phyloP scores from a whole-genome alignment of 192 early-diverging fungal species.

The Podila epigama region DNA sequence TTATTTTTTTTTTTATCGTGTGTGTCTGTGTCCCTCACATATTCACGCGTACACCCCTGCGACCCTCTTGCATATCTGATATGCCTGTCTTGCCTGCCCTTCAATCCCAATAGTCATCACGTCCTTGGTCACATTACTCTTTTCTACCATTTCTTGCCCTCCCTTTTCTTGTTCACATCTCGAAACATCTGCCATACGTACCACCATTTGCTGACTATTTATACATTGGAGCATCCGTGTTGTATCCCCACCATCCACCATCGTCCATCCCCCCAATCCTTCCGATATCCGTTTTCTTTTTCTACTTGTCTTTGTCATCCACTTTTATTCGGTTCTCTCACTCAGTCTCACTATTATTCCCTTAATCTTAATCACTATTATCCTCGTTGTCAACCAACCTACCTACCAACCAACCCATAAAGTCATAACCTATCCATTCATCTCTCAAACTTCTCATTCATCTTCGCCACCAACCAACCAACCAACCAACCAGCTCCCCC shows the following conservation, averaged over 20 bases:
- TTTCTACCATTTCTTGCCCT: neutral
- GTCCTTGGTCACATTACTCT: neutral
- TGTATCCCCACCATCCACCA: neutral
- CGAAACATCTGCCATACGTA: neutral
- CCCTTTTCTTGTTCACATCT: neutral
- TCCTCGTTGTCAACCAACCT: no score
- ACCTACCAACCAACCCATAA: no score
- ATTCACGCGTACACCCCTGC: neutral
- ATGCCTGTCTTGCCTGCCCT: neutral
- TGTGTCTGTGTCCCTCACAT: neutral
- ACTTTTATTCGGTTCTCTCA: neutral
- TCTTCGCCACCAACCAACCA: no score
- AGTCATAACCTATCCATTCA: no score
- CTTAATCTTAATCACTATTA: neutral
- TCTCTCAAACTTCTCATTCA: no score
- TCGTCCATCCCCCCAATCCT: neutral
- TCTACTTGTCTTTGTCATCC: neutral
- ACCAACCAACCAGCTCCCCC: no score
- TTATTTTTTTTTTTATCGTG: neutral
- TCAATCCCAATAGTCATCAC: slow-evolving; percentile 1
- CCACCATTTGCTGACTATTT: neutral
- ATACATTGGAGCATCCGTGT: slow-evolving; percentile 6
- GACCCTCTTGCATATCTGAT: neutral
- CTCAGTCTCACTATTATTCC: neutral
- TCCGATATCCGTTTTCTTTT: neutral